These are phyloP conservation scores for Calendula officinalis DNA, from an alignment of 129 eudicot genomes.

Conservation along the genomic window DNA sequence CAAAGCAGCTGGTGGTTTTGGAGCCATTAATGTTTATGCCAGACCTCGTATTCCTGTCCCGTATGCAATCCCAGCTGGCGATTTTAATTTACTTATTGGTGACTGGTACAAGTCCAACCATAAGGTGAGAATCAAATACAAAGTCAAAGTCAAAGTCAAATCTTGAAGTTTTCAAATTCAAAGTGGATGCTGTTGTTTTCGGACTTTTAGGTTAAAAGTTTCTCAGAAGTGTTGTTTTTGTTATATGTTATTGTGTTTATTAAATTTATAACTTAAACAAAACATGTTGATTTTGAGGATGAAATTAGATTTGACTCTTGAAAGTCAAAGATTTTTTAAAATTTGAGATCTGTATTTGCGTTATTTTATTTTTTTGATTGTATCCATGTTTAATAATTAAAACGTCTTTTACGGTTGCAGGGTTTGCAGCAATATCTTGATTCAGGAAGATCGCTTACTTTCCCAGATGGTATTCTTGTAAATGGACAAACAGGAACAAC, in stretches of 20 bases:
- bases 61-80: conserved; percentile 79
- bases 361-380: conserved; percentile 13
- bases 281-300: conserved; percentile 1
- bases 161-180: background rate
- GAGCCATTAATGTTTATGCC: conserved; percentile 79
- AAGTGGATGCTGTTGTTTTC: background rate
- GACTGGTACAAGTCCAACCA: conserved; percentile 85
- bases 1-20: conserved; percentile 94
- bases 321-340: background rate
- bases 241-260: background rate
- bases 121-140: conserved; percentile 52
- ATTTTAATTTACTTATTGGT: conserved; percentile 79
- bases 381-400: background rate
- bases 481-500: conserved; percentile 69
- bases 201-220: background rate
- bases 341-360: background rate
- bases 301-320: conserved; percentile 4
- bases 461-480: conserved; percentile 79
- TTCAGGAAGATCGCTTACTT: conserved; percentile 68
- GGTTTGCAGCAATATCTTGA: conserved; percentile 61
- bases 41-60: conserved; percentile 89
- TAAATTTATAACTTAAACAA: background rate
- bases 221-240: conserved; percentile 5
- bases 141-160: conserved; percentile 21
- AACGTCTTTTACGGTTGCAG: conserved; percentile 37